Evolutionary conservation across 1,284 basidiomycete genomes (phyloP), one percentile per base, ranked within the genome.

Genomic region (Marasmius tenuissimus): DNA sequence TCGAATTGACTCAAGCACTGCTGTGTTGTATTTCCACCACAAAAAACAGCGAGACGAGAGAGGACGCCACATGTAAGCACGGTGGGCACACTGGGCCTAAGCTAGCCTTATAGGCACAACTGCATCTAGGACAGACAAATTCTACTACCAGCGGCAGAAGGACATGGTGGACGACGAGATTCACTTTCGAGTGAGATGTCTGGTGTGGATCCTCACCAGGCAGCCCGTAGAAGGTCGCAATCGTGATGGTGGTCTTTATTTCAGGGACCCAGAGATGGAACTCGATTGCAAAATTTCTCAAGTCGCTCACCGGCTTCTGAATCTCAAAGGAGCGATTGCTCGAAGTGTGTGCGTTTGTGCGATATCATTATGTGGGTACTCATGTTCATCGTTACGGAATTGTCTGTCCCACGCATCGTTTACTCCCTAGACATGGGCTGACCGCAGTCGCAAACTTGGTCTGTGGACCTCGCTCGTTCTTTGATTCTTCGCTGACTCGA

Each of bases 111-210:
- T n/a, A n/a, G n/a, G n/a, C n/a, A n/a, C n/a, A n/a, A n/a, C n/a
- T n/a, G n/a, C n/a, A n/a, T n/a, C n/a, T n/a, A n/a, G n/a, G n/a
- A n/a, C n/a, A n/a, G n/a, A n/a, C n/a, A n/a, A n/a, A n/a, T n/a
- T n/a, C n/a, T n/a, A n/a, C n/a, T n/a, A n/a, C n/a, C n/a, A 99
- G 76, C 92, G 97, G 58, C 83, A 99, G 68, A 99, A 99, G 81
- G 97, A 99, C 79, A 99, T 99, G 97, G 97, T 99, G 58, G 96
- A 98, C 75, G 97, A 99, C 80, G 99, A 99, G 82, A 99, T 99
- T 65, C 97, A 99, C 78, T 97, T 96, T 33, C 89, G 97, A 68
- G 97, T 97, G 14, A 81, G 97, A 74, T 97, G 97, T n/a, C 97
- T 97, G 4, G 93, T 99, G 9, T 97, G 98, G 77, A 99, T 99